phyloP scores from a whole-genome alignment of 78 protist genomes.

The Dictyostelium discoideum region dicty_2.7 NC_007090.3:742001-742500 shows the following conservation, averaged over 20 bases:
- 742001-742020: too few species aligned
- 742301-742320: neutral
- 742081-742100: too few species aligned
- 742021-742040: too few species aligned
- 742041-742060: neutral
- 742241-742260: neutral
- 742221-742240: neutral
- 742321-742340: too few species aligned
- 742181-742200: neutral
- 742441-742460: too few species aligned
- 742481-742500: too few species aligned
- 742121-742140: neutral
- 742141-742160: neutral
- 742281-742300: neutral
- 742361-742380: too few species aligned
- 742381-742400: neutral
- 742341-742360: neutral
- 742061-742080: neutral
- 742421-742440: too few species aligned
- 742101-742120: neutral
- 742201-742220: neutral
- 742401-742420: too few species aligned
- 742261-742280: neutral
- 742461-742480: too few species aligned
- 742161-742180: neutral